These are phyloP conservation scores for Murraya koenigii DNA, from an alignment of 345 rosid species.

Conservation along the genomic window DNA sequence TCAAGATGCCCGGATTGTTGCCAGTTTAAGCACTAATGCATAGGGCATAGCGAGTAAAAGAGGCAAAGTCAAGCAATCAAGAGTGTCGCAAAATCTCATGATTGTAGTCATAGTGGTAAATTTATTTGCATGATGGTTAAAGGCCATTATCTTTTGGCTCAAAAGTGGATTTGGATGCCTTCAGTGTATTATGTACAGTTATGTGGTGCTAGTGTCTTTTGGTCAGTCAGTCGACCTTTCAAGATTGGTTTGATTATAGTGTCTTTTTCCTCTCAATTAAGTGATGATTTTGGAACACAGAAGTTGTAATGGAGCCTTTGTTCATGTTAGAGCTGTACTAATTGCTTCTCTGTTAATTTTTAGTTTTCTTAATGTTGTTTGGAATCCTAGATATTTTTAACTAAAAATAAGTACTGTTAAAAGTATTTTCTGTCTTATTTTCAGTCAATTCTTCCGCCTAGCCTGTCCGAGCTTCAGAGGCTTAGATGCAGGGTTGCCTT, in stretches of 20 bases:
- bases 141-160: not conserved
- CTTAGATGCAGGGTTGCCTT: slow-evolving; percentile 97
- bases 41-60: no score
- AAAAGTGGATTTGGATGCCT: not conserved
- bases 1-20: not conserved
- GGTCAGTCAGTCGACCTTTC: not conserved
- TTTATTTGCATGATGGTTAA: not conserved
- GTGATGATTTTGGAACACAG: not conserved
- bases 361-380: not conserved
- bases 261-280: not conserved
- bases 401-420: not conserved
- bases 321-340: not conserved
- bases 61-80: no score
- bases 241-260: not conserved
- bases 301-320: not conserved
- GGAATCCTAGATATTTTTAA: not conserved
- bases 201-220: not conserved
- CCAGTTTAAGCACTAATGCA: no score
- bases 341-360: not conserved
- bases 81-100: not conserved
- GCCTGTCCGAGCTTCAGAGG: slow-evolving; percentile 86
- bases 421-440: slow-evolving; percentile 25
- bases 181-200: not conserved
- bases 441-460: slow-evolving; percentile 78
- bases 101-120: not conserved